These are phyloP conservation scores for Cryptococcus sp. DNA, from an alignment of 1,284 basidiomycete genomes.

Conservation along the genomic window DNA sequence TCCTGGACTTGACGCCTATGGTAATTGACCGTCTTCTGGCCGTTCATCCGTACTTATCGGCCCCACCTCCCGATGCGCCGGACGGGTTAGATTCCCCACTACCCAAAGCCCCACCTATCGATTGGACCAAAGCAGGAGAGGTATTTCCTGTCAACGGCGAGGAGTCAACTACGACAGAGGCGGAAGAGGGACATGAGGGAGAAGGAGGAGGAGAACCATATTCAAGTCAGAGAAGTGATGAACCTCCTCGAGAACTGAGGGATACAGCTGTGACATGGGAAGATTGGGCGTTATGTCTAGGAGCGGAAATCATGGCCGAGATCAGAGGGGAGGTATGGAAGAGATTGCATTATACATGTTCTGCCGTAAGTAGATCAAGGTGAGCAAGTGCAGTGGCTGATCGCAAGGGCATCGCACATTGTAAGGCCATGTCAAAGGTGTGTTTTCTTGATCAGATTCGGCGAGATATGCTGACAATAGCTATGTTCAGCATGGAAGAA, in stretches of 20 bases:
- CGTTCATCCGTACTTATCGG: slow-evolving; percentile 69
- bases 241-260: slow-evolving; percentile 10
- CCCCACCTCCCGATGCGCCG: slow-evolving; percentile 63
- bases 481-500: slow-evolving; percentile 85
- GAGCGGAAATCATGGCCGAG: slow-evolving; percentile 79
- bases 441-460: slow-evolving; percentile 6
- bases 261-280: slow-evolving; percentile 64
- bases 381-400: too few relatives aligned
- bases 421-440: slow-evolving; percentile 92
- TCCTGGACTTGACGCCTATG: slow-evolving; percentile 78
- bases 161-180: background rate
- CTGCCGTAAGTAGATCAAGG: slow-evolving; percentile 65
- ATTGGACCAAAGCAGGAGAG: slow-evolving; percentile 65
- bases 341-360: slow-evolving; percentile 86
- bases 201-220: slow-evolving; percentile 20
- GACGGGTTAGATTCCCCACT: slow-evolving; percentile 73
- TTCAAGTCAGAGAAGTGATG: slow-evolving; percentile 16
- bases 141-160: slow-evolving; percentile 62
- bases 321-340: slow-evolving; percentile 65
- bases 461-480: slow-evolving; percentile 46
- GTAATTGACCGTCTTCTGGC: slow-evolving; percentile 68
- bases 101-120: slow-evolving; percentile 65
- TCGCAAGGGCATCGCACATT: slow-evolving; percentile 78
- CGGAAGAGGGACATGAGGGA: slow-evolving; percentile 10
- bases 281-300: slow-evolving; percentile 84